Evolutionary conservation across 2,329 filamentous ascomycete genomes (phyloP).

Genomic region (Cadophora luteo-olivacea): DNA sequence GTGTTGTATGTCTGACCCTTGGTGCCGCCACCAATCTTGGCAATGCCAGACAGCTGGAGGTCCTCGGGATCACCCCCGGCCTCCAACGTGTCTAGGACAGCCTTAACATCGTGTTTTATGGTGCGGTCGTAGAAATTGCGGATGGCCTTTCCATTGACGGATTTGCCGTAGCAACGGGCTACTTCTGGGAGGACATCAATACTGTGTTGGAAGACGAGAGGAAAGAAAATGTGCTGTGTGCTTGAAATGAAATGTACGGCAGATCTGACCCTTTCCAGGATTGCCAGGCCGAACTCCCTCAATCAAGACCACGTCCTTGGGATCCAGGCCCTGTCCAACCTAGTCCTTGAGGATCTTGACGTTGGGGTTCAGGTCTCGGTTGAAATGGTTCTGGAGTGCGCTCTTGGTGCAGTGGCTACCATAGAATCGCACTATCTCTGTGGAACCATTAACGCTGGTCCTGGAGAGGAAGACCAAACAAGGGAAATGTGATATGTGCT

Average conservation of each 20-base stretch:
- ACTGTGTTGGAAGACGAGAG: background rate
- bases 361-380: conserved; percentile 25
- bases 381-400: conserved; percentile 15
- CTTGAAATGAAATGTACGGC: conserved; percentile 3
- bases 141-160: conserved; percentile 23
- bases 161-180: conserved; percentile 28
- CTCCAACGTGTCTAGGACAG: conserved; percentile 22
- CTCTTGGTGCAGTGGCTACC: conserved; percentile 25
- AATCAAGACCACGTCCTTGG: conserved; percentile 23
- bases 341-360: conserved; percentile 22
- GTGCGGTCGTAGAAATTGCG: conserved; percentile 20
- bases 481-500: conserved; percentile 16
- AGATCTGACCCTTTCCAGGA: background rate
- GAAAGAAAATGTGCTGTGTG: conserved; percentile 22
- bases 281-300: conserved; percentile 18
- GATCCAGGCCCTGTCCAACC: conserved; percentile 21
- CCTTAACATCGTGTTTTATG: conserved; percentile 26
- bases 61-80: conserved; percentile 26
- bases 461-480: background rate
- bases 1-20: conserved; percentile 20
- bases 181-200: conserved; percentile 31
- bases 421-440: conserved; percentile 26
- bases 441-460: conserved; percentile 12
- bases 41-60: conserved; percentile 20
- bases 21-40: conserved; percentile 20